Base-by-base conservation (phyloP, 2,329 filamentous ascomycete genomes). In the Diaporthe capsici region DNA sequence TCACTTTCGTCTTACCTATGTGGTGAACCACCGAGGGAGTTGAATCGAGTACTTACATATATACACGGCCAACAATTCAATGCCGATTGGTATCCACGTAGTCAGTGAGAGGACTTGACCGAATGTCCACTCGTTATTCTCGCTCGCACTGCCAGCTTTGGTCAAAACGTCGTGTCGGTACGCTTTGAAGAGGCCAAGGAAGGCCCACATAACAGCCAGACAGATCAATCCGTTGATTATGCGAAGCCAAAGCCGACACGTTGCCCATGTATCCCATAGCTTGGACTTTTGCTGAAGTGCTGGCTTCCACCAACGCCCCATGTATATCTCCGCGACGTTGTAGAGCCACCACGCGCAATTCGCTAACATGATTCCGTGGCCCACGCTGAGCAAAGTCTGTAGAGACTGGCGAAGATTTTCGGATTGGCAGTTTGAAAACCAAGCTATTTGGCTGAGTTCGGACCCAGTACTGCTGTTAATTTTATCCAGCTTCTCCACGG, bases 1-100 rank as follows among this genome's bases (percentile, higher is more conserved):
- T 28, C 13, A 25, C 8, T n/a, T 12, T 12, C 5, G 12, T 31
- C 17, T 3, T 28, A 31, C 0, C 13, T 13, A 53, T 22, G 22
- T 49, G 47, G 9, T 4, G 8, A n/a, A 39, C 37, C 47, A 0
- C 8, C 12, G 12, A 20, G 28, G 8, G 6, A 57, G 15, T 34
- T 2, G 28, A 57, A 22, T 13, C 28, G 22, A 17, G 28, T 5
- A 57, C 55, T 31, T 20, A 57, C 55, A 57, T 57, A 57, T 57
- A 57, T 57, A 57, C 17, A 57, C 55, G 55, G 55, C 55, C 55
- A 57, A 57, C 17, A 57, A 3, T 34, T 57, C 55, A 57, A 22
- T 57, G 28, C 55, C 55, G 28, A 57, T 57, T 34, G 55, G 55
- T 57, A 57, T 57, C 55, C 55, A 57, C 9, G 55, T 57, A 2